These are phyloP conservation scores for Suillus subalutaceus DNA, from an alignment of 768 basidiomycete genomes.

Conservation along the genomic window DNA sequence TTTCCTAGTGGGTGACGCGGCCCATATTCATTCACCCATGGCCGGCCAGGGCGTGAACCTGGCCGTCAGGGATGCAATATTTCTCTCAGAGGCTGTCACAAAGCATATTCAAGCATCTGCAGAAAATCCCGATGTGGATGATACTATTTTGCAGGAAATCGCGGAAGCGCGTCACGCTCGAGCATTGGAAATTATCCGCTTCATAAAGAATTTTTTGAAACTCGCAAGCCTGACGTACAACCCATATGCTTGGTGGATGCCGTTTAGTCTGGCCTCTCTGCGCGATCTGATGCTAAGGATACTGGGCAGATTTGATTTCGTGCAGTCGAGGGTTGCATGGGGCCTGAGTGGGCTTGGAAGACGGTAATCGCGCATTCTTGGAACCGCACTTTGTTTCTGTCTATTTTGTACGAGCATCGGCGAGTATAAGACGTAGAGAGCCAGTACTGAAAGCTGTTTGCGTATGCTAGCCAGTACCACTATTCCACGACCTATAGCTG, in stretches of 20 bases:
- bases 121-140: conserved; percentile 18
- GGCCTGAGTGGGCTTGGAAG: conserved; percentile 30
- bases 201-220: conserved; percentile 39
- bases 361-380: conserved; percentile 11
- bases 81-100: conserved; percentile 44
- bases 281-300: conserved; percentile 29
- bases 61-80: conserved; percentile 57
- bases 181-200: conserved; percentile 43
- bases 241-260: conserved; percentile 25
- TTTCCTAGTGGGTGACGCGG: conserved; percentile 42
- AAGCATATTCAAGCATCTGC: conserved; percentile 31
- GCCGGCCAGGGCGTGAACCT: conserved; percentile 64
- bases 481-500: too few species aligned
- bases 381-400: not conserved
- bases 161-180: conserved; percentile 38
- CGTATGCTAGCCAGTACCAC: not conserved
- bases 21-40: conserved; percentile 55
- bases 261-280: conserved; percentile 28
- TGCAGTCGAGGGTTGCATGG: conserved; percentile 24
- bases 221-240: conserved; percentile 27
- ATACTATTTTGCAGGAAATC: conserved; percentile 39
- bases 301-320: conserved; percentile 21
- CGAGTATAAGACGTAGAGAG: not conserved
- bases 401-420: not conserved
- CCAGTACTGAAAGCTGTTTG: not conserved